Percentiles rank a stretch among this genome's conserved stretches.
These are phyloP conservation scores for Coemansia sp. DNA, from an alignment of 192 early-diverging fungal genomes.

Conservation along the genomic window DNA sequence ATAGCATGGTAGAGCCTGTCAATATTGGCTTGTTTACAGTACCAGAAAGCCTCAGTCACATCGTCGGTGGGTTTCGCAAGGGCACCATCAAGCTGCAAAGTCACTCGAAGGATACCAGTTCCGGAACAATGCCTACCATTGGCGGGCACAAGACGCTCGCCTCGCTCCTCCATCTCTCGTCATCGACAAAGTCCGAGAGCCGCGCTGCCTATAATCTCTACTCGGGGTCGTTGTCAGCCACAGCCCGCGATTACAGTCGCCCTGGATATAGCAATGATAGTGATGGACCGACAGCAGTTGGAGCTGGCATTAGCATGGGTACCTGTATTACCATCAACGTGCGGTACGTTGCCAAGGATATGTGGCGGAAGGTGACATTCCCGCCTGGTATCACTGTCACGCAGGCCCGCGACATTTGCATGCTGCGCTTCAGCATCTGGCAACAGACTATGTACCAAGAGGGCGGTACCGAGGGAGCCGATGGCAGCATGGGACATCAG, in stretches of 20 bases:
- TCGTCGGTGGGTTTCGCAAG: slow-evolving; percentile 26
- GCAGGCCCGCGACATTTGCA: slow-evolving; percentile 59
- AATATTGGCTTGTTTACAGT: slow-evolving; percentile 48
- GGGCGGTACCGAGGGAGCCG: slow-evolving; percentile 1
- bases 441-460: slow-evolving; percentile 39
- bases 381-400: slow-evolving; percentile 59
- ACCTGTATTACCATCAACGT: slow-evolving; percentile 54
- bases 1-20: slow-evolving; percentile 54
- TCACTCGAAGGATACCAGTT: slow-evolving; percentile 15
- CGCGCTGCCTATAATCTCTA: slow-evolving; percentile 48
- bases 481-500: neutral
- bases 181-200: slow-evolving; percentile 35
- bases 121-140: slow-evolving; percentile 48
- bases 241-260: slow-evolving; percentile 9
- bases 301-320: slow-evolving; percentile 30
- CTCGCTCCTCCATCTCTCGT: slow-evolving; percentile 46
- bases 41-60: slow-evolving; percentile 48
- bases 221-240: slow-evolving; percentile 38
- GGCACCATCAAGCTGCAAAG: slow-evolving; percentile 20
- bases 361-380: slow-evolving; percentile 57
- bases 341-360: slow-evolving; percentile 37
- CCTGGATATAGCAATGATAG: neutral
- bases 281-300: neutral
- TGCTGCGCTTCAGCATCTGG: slow-evolving; percentile 62
- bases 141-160: slow-evolving; percentile 52